Conservation (phyloP, 176 grass and related monocot genomes). For the Poa pratensis region DNA sequence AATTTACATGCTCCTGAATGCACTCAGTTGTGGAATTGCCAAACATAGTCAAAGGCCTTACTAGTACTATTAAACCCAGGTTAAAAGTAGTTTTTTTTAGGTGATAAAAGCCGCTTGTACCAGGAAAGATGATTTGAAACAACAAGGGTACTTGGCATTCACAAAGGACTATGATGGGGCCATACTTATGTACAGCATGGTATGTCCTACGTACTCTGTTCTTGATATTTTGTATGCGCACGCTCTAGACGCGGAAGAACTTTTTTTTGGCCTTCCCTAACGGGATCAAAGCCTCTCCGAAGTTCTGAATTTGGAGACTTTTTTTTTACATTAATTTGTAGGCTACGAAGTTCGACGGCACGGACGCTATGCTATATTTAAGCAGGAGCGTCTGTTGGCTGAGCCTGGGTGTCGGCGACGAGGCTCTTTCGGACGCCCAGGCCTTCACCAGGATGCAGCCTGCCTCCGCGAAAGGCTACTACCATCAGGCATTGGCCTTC, state of each 20-base stretch:
- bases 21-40: too few relatives aligned
- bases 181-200: slow-evolving; percentile 37
- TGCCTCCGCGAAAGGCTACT: slow-evolving; percentile 33
- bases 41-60: too few relatives aligned
- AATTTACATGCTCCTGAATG: too few relatives aligned
- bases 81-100: not conserved
- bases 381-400: slow-evolving; percentile 31
- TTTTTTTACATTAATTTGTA: not conserved
- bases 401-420: slow-evolving; percentile 16
- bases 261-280: too few relatives aligned
- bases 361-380: not conserved
- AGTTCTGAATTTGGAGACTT: not conserved
- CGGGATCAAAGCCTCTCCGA: not conserved
- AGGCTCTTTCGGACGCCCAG: slow-evolving; percentile 28
- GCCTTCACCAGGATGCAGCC: slow-evolving; percentile 18
- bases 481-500: slow-evolving; percentile 30
- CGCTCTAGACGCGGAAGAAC: too few relatives aligned
- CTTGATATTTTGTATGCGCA: too few relatives aligned
- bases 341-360: slow-evolving; percentile 19
- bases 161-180: slow-evolving; percentile 19
- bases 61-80: too few relatives aligned
- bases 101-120: not conserved
- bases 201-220: not conserved
- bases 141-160: slow-evolving; percentile 8
- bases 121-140: slow-evolving; percentile 26